Evolutionary conservation across 1,284 basidiomycete genomes (phyloP).

Genomic region (Ceratobasidium sp.): DNA sequence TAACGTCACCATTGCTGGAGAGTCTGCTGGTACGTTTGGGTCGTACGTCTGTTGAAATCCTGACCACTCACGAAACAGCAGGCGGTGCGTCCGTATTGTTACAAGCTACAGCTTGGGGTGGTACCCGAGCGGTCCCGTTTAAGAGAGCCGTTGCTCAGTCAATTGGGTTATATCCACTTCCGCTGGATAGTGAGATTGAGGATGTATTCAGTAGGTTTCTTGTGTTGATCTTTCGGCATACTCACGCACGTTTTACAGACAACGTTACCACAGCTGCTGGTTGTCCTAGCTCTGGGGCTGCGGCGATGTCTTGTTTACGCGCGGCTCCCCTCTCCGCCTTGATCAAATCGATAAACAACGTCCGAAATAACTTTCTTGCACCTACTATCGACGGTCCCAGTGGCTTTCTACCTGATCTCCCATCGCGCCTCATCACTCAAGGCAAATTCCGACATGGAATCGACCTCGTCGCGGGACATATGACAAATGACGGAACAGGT

Average conservation of each 20-base stretch:
- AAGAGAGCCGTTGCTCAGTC: conserved; percentile 52
- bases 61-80: not conserved
- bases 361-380: conserved; percentile 56
- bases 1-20: conserved; percentile 49
- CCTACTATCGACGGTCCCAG: conserved; percentile 60
- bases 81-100: conserved; percentile 45
- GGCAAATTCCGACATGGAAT: conserved; percentile 59
- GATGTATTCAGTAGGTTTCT: conserved; percentile 56
- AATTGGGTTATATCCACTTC: conserved; percentile 62
- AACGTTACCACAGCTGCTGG: conserved; percentile 57
- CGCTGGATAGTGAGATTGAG: conserved; percentile 55
- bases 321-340: conserved; percentile 57
- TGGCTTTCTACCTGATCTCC: conserved; percentile 48
- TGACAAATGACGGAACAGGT: conserved; percentile 62
- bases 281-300: conserved; percentile 55
- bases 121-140: conserved; percentile 39
- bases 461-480: conserved; percentile 63
- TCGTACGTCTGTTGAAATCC: not conserved
- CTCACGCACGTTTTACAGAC: conserved; percentile 50
- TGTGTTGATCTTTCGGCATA: not conserved
- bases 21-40: conserved; percentile 42
- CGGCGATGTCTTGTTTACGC: conserved; percentile 60
- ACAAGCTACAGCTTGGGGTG: conserved; percentile 44
- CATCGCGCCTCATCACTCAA: conserved; percentile 59
- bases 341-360: conserved; percentile 56